phyloP scores from a whole-genome alignment of 2,329 filamentous ascomycete species.

The Cyphellophora attinorum region DNA sequence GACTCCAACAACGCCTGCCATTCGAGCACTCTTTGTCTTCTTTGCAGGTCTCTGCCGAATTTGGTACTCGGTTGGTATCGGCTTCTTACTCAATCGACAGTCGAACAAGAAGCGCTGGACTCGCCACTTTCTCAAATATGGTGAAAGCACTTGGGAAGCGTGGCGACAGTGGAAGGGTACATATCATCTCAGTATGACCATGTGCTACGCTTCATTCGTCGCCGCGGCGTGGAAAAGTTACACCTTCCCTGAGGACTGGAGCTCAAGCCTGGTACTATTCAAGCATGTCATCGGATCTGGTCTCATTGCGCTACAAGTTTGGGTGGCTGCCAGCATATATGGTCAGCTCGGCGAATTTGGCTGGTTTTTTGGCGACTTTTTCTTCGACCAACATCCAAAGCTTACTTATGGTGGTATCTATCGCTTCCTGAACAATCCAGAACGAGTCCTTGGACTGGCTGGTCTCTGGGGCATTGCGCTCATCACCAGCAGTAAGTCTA shows the following conservation, averaged over 20 bases:
- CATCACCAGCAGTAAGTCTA: constrained; percentile 78
- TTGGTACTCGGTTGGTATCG: constrained; percentile 86
- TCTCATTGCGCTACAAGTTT: constrained; percentile 77
- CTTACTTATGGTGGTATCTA: constrained; percentile 96
- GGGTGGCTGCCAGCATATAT: constrained; percentile 89
- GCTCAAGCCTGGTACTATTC: constrained; percentile 72
- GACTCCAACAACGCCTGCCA: constrained; percentile 66
- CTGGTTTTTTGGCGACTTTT: constrained; percentile 99
- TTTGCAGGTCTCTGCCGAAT: constrained; percentile 77
- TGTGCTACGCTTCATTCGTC: constrained; percentile 82
- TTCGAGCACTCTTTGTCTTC: constrained; percentile 68
- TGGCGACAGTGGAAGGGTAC: constrained; percentile 98
- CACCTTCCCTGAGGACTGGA: constrained; percentile 74
- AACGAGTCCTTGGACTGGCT: constrained; percentile 83
- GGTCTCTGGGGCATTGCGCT: constrained; percentile 93
- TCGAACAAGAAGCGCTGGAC: constrained; percentile 92
- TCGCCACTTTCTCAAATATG: constrained; percentile 93
- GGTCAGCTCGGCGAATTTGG: constrained; percentile 94
- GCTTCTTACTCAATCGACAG: constrained; percentile 73
- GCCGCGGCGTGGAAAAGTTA: constrained; percentile 97
- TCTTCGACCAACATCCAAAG: constrained; percentile 81
- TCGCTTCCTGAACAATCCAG: constrained; percentile 94
- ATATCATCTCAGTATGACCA: constrained; percentile 83
- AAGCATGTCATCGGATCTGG: constrained; percentile 77
- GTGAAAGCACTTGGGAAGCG: constrained; percentile 79